Base-by-base conservation (phyloP, 2,329 filamentous ascomycete genomes). In the Colletotrichum australisinense region DNA sequence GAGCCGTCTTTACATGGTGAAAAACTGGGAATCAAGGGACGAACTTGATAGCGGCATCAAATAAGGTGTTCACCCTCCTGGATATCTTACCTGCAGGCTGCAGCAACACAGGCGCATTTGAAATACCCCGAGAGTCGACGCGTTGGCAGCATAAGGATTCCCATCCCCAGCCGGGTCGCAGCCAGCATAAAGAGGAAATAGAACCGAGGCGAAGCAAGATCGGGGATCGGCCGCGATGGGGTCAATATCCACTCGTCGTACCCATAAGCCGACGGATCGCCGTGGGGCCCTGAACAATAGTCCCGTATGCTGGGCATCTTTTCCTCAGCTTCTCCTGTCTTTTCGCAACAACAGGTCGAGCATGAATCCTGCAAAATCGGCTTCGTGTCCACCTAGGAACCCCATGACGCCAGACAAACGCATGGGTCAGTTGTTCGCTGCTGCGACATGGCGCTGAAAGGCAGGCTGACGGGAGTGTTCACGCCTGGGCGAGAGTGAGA, bases 211-310 rank as follows among this genome's bases (percentile, higher is more conserved):
- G 38, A 42, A 42, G 38, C 38, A 42, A 62, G 70, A 60, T 73
- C 69, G 67, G 60, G 32, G 30, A 70, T 70, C 55, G 22, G 24
- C 66, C 46, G 55, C 24, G 38, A 59, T 42, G 24, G 58, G 42
- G 42, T 57, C 26, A 32, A 22, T 16, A 30, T 32, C 49, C 59
- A 49, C 26, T 32, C 26, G n/a, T 19, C 16, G 11, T n/a, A 52
- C 19, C 67, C 67, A 57, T 14, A 65, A 56, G 42, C 55, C 70
- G 55, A 65, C 19, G 67, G 67, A 73, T 73, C 70, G 60, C 49
- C 60, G 35, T 58, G 60, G 70, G 56, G 67, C 19, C 24, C 16
- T 16, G 19, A 26, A 60, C 9, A 49, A 22, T 46, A 63, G 22
- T 12, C n/a, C 49, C 49, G 26, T 19, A 42, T 22, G 11, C 28